phyloP scores from a whole-genome alignment of 2,329 filamentous ascomycete species.

The Gremmenia infestans region DNA sequence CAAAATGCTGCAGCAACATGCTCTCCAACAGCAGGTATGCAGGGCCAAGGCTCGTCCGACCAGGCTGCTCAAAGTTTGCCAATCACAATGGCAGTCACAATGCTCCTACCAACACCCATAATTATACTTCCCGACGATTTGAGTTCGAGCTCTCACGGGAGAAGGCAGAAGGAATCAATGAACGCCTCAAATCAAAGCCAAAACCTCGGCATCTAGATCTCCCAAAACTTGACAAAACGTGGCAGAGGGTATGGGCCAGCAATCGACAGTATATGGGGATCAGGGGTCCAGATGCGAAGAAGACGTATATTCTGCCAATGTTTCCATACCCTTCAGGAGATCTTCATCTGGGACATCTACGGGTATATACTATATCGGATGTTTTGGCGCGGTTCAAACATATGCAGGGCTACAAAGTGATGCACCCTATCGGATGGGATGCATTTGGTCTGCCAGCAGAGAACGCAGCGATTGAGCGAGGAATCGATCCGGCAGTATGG shows the following conservation, averaged over 20 bases:
- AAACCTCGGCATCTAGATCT: slow-evolving; percentile 14
- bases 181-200: not conserved
- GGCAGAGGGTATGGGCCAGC: slow-evolving; percentile 21
- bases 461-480: slow-evolving; percentile 82
- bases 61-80: not conserved
- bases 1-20: slow-evolving; percentile 9
- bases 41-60: slow-evolving; percentile 5
- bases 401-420: slow-evolving; percentile 68
- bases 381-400: slow-evolving; percentile 71
- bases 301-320: slow-evolving; percentile 78
- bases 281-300: slow-evolving; percentile 14
- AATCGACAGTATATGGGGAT: not conserved
- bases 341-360: slow-evolving; percentile 80
- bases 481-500: slow-evolving; percentile 73
- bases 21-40: slow-evolving; percentile 13
- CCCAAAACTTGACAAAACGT: slow-evolving; percentile 24
- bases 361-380: slow-evolving; percentile 88
- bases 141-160: not conserved
- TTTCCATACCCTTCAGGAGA: slow-evolving; percentile 88
- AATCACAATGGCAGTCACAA: not conserved
- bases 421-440: slow-evolving; percentile 94
- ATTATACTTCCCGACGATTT: not conserved
- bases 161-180: not conserved
- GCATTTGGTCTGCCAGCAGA: slow-evolving; percentile 87
- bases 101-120: not conserved